Conservation (phyloP, 2,329 filamentous ascomycete species). For the Penicillium sp. region DNA sequence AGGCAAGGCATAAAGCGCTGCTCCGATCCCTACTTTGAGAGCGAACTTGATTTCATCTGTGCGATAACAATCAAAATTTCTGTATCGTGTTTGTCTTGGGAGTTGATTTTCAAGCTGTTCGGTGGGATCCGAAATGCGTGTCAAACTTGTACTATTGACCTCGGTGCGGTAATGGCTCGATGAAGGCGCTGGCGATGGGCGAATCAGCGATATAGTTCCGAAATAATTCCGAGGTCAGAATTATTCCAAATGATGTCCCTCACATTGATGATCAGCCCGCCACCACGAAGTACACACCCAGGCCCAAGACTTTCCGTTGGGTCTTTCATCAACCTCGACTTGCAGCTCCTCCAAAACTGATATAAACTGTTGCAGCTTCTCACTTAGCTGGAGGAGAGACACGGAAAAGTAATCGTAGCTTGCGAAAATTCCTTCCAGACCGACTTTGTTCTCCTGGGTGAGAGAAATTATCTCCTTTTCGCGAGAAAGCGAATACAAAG, state of each 20-base stretch:
- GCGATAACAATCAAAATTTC: constrained; percentile 54
- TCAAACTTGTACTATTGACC: background rate
- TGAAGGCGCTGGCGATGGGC: background rate
- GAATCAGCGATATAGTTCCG: background rate
- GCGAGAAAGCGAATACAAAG: constrained; percentile 74
- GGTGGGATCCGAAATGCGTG: background rate
- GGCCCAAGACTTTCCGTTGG: background rate
- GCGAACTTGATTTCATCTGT: constrained; percentile 72
- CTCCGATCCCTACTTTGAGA: constrained; percentile 87
- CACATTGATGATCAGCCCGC: background rate
- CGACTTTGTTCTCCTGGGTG: constrained; percentile 76
- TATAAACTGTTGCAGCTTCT: constrained; percentile 79
- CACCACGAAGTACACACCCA: background rate
- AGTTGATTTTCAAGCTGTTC: background rate
- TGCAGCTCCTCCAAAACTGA: constrained; percentile 82
- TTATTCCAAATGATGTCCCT: background rate
- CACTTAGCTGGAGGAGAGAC: constrained; percentile 81
- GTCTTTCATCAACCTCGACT: constrained; percentile 56
- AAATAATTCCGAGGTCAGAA: no score
- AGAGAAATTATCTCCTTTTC: constrained; percentile 68
- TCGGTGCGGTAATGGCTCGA: background rate
- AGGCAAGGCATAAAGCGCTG: constrained; percentile 80
- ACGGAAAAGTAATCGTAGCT: constrained; percentile 95
- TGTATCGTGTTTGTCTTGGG: background rate
- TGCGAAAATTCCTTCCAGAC: constrained; percentile 92